Evolutionary conservation across 257 asterid species (phyloP), one percentile per base, ranked within the genome.

Genomic region (Gentiana macrophylla): DNA sequence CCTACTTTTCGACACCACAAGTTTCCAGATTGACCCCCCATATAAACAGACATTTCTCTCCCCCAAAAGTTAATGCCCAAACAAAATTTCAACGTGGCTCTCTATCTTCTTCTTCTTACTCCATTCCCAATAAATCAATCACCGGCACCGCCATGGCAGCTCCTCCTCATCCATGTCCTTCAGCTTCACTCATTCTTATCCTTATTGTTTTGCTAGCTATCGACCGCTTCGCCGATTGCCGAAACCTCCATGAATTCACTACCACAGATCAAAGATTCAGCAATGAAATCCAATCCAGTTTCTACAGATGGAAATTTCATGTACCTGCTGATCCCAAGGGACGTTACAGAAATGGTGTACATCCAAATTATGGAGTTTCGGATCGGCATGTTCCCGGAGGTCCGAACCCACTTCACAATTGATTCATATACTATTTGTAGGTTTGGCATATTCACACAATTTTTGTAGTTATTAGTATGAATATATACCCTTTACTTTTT

Each of bases 371-470:
- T 35, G 11, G 62, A 52, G 80, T 55, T 2, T 78, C 84, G 7
- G 47, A 47, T 36, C 74, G 73, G 12, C 36, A 4, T 35, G 77
- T 77, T 24, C 90, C 90, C 0, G 90, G 71, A 37, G 90, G 90
- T 37, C 86, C 90, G 7, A 82, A 82, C 57, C 90, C 90, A 52
- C 74, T 82, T 5, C 86, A 82, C 67, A 82, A 82, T 45, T 76
- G 76, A 69, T 66, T 1, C 32, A n/a, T 13, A 24, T 24, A 24
- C 24, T 24, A 24, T 24, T 24, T 24, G 24, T 24, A 12, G 44
- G 44, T 47, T 2, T 45, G 6, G 6, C 3, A 52, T 32, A 13
- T 41, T 12, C 37, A 15, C 53, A 37, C 38, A 53, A 53, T 52
- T 66, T 66, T 66, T 66, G 71, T 50, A 59, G 71, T 37, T 60